Evolutionary conservation across 768 basidiomycete species (phyloP).

Genomic region (Fibroporia radiculosa): DNA sequence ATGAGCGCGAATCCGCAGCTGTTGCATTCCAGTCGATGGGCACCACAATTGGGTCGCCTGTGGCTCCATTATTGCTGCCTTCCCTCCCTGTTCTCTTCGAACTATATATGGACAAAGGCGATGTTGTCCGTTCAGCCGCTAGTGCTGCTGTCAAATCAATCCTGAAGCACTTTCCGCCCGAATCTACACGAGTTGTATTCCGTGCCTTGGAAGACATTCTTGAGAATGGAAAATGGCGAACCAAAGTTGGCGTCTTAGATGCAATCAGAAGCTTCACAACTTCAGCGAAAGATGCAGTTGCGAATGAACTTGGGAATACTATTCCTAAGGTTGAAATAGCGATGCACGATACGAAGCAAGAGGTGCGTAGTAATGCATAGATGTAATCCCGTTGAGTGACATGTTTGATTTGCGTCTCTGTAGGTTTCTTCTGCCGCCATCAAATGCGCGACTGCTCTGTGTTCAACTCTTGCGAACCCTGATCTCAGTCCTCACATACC

Average conservation of each 20-base stretch:
- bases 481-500: constrained; percentile 88
- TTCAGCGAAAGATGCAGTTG: constrained; percentile 66
- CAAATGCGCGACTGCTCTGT: constrained; percentile 86
- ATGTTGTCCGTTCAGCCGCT: constrained; percentile 82
- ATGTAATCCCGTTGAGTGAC: constrained; percentile 3
- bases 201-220: constrained; percentile 64
- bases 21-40: constrained; percentile 75
- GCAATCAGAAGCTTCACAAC: constrained; percentile 70
- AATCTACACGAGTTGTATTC: constrained; percentile 65
- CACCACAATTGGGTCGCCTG: constrained; percentile 56
- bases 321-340: constrained; percentile 83
- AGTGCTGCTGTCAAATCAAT: constrained; percentile 74
- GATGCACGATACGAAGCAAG: constrained; percentile 96
- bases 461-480: constrained; percentile 85
- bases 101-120: constrained; percentile 89
- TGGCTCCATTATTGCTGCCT: constrained; percentile 68
- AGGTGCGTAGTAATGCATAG: constrained; percentile 43
- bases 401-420: not conserved
- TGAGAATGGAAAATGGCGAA: constrained; percentile 86
- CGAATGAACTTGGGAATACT: constrained; percentile 71
- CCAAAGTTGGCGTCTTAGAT: constrained; percentile 90
- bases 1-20: constrained; percentile 81
- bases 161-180: constrained; percentile 77
- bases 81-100: constrained; percentile 75
- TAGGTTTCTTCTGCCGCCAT: constrained; percentile 81